phyloP scores from a whole-genome alignment of 768 basidiomycete species.

The Mrakia gelida region DNA sequence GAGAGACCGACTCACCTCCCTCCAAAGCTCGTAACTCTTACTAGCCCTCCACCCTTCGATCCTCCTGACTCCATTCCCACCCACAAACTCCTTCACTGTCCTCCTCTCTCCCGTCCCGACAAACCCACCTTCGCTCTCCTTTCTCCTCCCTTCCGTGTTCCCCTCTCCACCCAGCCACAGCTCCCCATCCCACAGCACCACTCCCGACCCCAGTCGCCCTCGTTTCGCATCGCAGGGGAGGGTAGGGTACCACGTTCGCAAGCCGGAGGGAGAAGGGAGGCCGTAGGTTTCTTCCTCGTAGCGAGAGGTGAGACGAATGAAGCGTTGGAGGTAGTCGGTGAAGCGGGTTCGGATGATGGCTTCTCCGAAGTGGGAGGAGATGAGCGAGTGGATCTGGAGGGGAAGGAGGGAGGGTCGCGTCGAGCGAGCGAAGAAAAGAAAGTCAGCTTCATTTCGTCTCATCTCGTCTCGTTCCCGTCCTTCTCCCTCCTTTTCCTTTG shows the following conservation, averaged over 20 bases:
- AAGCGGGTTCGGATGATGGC: conserved; percentile 79
- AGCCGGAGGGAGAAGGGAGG: background rate
- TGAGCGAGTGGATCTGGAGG: conserved; percentile 70
- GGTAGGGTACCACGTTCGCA: conserved; percentile 65
- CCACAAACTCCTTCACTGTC: conserved; percentile 24
- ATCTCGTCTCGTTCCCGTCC: too few relatives aligned
- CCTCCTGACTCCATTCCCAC: conserved; percentile 49
- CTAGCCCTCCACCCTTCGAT: conserved; percentile 93
- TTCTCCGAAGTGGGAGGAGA: conserved; percentile 90
- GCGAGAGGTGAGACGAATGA: conserved; percentile 80
- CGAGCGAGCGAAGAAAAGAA: background rate
- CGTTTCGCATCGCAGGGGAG: conserved; percentile 47
- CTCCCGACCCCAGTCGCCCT: conserved; percentile 43
- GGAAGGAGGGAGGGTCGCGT: background rate
- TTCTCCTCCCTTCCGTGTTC: background rate
- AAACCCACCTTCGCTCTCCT: conserved; percentile 18
- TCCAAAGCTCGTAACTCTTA: conserved; percentile 67
- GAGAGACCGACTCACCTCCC: conserved; percentile 53
- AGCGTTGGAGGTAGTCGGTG: conserved; percentile 79
- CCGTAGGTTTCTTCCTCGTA: conserved; percentile 82
- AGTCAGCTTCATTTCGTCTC: background rate
- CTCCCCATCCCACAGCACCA: conserved; percentile 65
- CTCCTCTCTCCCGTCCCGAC: background rate
- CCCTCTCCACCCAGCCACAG: conserved; percentile 43
- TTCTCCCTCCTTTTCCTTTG: too few relatives aligned